Base-by-base conservation (phyloP, 2,329 filamentous ascomycete genomes). In the Reticulascus tulasneorum region DNA sequence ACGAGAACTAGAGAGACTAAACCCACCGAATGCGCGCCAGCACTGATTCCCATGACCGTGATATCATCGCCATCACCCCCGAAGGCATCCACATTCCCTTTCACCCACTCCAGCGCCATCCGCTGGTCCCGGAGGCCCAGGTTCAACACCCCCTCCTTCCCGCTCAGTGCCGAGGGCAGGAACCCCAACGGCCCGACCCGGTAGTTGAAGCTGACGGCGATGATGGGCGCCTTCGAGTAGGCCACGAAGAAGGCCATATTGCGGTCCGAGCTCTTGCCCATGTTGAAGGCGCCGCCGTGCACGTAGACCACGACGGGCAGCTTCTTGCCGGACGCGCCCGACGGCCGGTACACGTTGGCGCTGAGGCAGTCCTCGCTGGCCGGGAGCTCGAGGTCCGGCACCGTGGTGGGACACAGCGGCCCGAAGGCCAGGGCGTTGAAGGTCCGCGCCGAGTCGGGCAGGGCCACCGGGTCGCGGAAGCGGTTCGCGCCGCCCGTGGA, bases 101-200 rank as follows among this genome's bases (percentile, higher is more conserved):
- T 63, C 18, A 84, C 70, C 81, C 80, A 85, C 37, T 67, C 58
- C 16, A 84, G 61, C 10, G 76, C 63, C 11, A 71, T 49, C 40
- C 71, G 66, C 56, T 84, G 79, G 50, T 85, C 82, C 45, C 69
- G 66, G 41, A 85, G 58, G 2, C 83, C 83, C 15, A 82, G 56
- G 48, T 87, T 88, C 34, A 82, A 60, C 24, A 75, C 47, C 0
- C 76, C 79, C 33, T 70, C 70, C 22, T 68, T 68, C 11, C 67
- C 63, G 20, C 75, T 67, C 36, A 75, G 48, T 9, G 56, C 55
- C n/a, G 71, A 79, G 9, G 76, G 71, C 19, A 86, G 57, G 58
- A 91, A 88, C 0, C 86, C 86, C 50, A 87, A 66, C 6, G 77
- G 73, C 3, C 79, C 78, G 31, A 86, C 68, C 9, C 83, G 71